Evolutionary conservation across 2,329 filamentous ascomycete genomes (phyloP).

Genomic region (Talaromyces rugulosus): DNA sequence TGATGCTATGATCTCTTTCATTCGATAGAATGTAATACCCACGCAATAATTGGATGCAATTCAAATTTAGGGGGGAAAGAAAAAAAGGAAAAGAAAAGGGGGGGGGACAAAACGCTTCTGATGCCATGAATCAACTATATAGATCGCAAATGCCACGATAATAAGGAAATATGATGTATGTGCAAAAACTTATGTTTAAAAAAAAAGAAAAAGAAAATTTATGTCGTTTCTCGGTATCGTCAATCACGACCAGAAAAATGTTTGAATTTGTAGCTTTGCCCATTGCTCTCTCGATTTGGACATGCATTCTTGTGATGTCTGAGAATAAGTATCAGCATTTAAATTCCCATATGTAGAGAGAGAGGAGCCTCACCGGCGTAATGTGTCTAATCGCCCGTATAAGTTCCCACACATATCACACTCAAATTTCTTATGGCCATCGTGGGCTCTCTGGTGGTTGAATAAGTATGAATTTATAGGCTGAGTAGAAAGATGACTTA

Average conservation of each 20-base stretch:
- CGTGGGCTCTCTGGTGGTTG: conserved; percentile 29
- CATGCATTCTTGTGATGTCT: conserved; percentile 10
- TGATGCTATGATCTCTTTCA: neutral
- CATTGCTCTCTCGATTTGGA: neutral
- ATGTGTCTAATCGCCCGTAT: conserved; percentile 11
- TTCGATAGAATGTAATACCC: neutral
- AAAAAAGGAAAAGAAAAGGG: neutral
- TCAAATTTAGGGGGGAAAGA: neutral
- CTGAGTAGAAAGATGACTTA: conserved; percentile 30
- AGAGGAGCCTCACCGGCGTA: conserved; percentile 6
- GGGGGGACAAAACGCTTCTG: neutral
- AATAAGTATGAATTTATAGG: conserved; percentile 21
- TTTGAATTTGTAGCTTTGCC: neutral
- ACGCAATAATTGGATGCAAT: neutral
- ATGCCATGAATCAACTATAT: neutral
- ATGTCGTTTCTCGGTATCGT: neutral
- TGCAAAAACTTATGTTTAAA: neutral
- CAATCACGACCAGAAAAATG: neutral
- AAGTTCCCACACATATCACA: conserved; percentile 9
- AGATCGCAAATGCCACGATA: neutral
- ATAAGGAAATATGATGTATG: neutral
- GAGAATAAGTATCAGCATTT: neutral
- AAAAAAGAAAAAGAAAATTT: neutral
- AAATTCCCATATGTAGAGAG: neutral
- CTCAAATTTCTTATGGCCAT: conserved; percentile 9